These are phyloP conservation scores for Metschnikowia arizonensis DNA, from an alignment of 805 yeast species.

Conservation along the genomic window DNA sequence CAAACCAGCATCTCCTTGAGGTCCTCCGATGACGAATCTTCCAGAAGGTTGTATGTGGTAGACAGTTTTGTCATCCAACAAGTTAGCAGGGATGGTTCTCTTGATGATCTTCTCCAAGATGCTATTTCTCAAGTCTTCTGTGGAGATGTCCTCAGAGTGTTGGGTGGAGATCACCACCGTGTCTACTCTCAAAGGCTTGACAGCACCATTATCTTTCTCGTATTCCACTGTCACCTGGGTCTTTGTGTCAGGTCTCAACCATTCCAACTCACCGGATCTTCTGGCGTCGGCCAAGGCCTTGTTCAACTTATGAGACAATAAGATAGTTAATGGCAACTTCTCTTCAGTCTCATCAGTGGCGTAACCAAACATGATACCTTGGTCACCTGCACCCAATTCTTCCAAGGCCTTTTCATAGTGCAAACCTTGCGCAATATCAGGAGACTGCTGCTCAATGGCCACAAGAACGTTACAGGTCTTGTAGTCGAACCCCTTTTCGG, in stretches of 20 bases:
- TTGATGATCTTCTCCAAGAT: slow-evolving; percentile 76
- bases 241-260: slow-evolving; percentile 99
- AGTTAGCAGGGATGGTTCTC: slow-evolving; percentile 86
- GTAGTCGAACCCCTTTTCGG: slow-evolving; percentile 97
- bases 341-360: slow-evolving; percentile 99
- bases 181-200: slow-evolving; percentile 93
- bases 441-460: slow-evolving; percentile 98
- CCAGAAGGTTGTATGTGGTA: slow-evolving; percentile 99
- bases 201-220: slow-evolving; percentile 91
- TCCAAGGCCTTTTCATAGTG: slow-evolving; percentile 94
- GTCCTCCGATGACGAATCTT: slow-evolving; percentile 99
- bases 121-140: slow-evolving; percentile 84
- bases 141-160: slow-evolving; percentile 93
- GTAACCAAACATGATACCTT: slow-evolving; percentile 99
- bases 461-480: slow-evolving; percentile 98
- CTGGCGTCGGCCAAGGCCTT: slow-evolving; percentile 96
- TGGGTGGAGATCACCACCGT: slow-evolving; percentile 97
- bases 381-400: slow-evolving; percentile 99
- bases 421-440: slow-evolving; percentile 98
- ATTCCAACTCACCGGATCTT: slow-evolving; percentile 88
- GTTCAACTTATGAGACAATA: slow-evolving; percentile 93
- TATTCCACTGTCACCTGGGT: slow-evolving; percentile 99
- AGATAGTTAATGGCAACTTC: slow-evolving; percentile 89
- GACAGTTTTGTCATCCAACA: slow-evolving; percentile 90
- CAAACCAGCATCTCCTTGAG: slow-evolving; percentile 99